Base-by-base conservation (phyloP, 345 rosid genomes). In the Aegle marmelos region DNA sequence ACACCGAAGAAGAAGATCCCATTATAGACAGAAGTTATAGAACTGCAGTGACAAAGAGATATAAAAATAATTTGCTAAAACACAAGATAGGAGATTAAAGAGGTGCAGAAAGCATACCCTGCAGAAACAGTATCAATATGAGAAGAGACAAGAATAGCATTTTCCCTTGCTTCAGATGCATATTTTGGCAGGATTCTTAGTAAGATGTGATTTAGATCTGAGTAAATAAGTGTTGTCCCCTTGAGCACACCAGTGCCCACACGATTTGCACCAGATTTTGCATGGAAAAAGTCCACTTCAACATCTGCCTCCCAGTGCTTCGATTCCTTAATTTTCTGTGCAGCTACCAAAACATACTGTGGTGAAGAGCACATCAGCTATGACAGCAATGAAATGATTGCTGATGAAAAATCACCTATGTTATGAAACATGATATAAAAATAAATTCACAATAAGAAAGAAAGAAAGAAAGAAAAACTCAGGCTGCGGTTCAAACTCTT, bases 121-220 rank as follows among this genome's bases (percentile, higher is more conserved):
- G 97, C 91, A 80, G 91, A 91, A 78, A 94, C 98, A 3, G 97
- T 91, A 82, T 96, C 99, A 79, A 94, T 88, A 83, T 96, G 99
- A 78, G 99, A 94, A 65, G 98, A 94, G 81, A 92, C 90, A 48
- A 96, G 89, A 82, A 96, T 90, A 54, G 98, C 88, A 80, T 86
- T 89, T 70, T 96, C 97, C 71, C 72, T 88, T 68, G 94, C 96
- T 74, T 90, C 93, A 69, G 90, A 83, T 79, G 76, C 87, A 90
- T 83, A 90, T 80, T 94, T 96, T 24, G 99, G 98, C 83, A 84
- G 73, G 67, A 96, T 83, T 86, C 97, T 89, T 68, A 96, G 70
- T 45, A 96, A 58, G 37, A 94, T 68, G 78, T 96, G 98, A 75
- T 80, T 86, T 65, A 96, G 84, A 86, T 94, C 94, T 54, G 97